These are phyloP conservation scores for Pythium myriotylum DNA, from an alignment of 352 stramenopile species.

Conservation along the genomic window DNA sequence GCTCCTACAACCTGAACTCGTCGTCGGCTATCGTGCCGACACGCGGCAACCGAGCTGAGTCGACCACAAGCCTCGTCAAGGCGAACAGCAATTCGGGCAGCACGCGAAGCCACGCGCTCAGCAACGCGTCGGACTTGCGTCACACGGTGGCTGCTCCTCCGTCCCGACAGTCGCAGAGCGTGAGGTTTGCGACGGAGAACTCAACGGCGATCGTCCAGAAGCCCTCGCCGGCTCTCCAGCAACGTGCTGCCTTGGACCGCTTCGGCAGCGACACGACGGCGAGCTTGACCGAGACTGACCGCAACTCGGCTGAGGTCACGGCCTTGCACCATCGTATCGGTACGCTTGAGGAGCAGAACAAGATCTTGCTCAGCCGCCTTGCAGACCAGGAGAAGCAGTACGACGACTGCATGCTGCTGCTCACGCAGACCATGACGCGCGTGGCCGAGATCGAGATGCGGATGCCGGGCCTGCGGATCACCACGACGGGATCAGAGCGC, in stretches of 20 bases:
- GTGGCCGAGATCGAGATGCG: constrained; percentile 84
- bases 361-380: constrained; percentile 64
- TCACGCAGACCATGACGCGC: constrained; percentile 85
- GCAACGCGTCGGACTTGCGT: constrained; percentile 22
- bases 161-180: constrained; percentile 5
- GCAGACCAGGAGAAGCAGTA: constrained; percentile 84
- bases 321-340: constrained; percentile 56
- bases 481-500: constrained; percentile 20
- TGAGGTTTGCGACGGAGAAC: constrained; percentile 23
- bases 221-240: constrained; percentile 9
- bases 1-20: constrained; percentile 15
- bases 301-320: constrained; percentile 45
- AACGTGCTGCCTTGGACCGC: constrained; percentile 25
- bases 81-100: not conserved
- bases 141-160: constrained; percentile 19
- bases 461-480: constrained; percentile 33
- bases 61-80: constrained; percentile 12
- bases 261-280: constrained; percentile 55
- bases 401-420: constrained; percentile 83
- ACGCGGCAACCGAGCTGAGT: constrained; percentile 20
- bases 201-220: constrained; percentile 21
- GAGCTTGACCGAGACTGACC: constrained; percentile 57
- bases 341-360: constrained; percentile 76
- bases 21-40: constrained; percentile 20
- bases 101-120: constrained; percentile 14